Evolutionary conservation across 2,329 filamentous ascomycete species (phyloP), one percentile per base, ranked within the genome.

Genomic region (Byssothecium circinans): DNA sequence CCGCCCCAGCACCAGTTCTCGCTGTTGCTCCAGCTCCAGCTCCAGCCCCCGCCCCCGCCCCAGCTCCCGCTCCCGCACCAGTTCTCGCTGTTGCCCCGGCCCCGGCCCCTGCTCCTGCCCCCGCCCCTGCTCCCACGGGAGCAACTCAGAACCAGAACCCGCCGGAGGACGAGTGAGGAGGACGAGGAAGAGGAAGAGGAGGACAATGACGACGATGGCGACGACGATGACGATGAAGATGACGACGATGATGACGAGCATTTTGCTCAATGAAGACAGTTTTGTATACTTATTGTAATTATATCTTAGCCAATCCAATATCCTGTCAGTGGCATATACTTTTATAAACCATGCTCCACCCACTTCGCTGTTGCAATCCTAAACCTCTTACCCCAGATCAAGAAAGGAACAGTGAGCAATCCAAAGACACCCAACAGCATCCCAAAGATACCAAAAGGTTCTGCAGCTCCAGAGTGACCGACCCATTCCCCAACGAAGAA

Each of bases 371-470:
- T 75, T 23, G 70, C 72, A 35, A 75, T 72, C 44, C 74, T 62
- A 43, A 71, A 46, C 12, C 73, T 56, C 64, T 75, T 76, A 0
- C 73, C 73, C 51, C 61, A 73, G 32, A 74, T 47, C 52, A 62
- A 58, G 32, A 74, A 50, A 0, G 72, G 71, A 3, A 75, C 56
- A 0, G 69, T 71, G 19, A 70, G 36, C 20, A 74, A 41, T 0
- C 58, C 58, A 54, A 82, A 81, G 0, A 79, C 20, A 0, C 75
- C 78, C 75, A 81, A 75, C 2, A 81, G 56, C 62, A 77, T 75
- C 0, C 74, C 77, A 81, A n/a, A 81, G 2, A 81, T 73, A 0
- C 79, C 79, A 59, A 81, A 82, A 0, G 78, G 74, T 43, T 78
- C 64, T 0, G 78, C 72, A 1, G 73, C 54, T 0, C 80, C 80